These are phyloP conservation scores for Inga oerstediana DNA, from an alignment of 306 rosid genomes.

Conservation along the genomic window DNA sequence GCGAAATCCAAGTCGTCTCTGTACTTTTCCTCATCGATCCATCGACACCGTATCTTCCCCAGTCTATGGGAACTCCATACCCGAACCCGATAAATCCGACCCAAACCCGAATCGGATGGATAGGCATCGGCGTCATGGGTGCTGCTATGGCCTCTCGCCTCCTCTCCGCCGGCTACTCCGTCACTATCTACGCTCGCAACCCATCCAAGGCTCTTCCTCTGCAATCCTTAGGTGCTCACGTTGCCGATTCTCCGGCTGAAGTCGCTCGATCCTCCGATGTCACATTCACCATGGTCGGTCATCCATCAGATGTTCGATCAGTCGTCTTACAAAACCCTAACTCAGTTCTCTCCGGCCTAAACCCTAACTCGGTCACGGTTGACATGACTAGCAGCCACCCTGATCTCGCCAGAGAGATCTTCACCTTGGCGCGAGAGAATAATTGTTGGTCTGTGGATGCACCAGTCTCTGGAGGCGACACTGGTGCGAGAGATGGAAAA, in stretches of 20 bases:
- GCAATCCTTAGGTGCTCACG: constrained; percentile 59
- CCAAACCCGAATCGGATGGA: constrained; percentile 73
- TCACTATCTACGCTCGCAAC: constrained; percentile 80
- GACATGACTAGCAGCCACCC: constrained; percentile 86
- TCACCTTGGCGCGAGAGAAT: constrained; percentile 40
- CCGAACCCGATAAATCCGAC: constrained; percentile 55
- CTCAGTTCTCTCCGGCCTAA: constrained; percentile 51
- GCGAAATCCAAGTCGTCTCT: no score
- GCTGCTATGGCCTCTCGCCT: constrained; percentile 85
- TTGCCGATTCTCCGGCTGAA: constrained; percentile 49
- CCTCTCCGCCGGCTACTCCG: constrained; percentile 66
- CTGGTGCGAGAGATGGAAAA: constrained; percentile 82
- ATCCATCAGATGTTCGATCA: constrained; percentile 76
- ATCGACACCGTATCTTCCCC: neutral
- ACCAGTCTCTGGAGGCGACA: constrained; percentile 83
- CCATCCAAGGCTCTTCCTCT: constrained; percentile 60
- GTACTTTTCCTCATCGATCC: neutral
- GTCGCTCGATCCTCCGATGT: constrained; percentile 55
- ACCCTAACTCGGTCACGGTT: constrained; percentile 54
- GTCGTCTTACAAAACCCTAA: constrained; percentile 33
- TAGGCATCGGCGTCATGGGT: constrained; percentile 88
- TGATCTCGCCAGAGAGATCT: constrained; percentile 63
- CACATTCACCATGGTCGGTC: constrained; percentile 74
- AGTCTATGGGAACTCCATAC: constrained; percentile 48
- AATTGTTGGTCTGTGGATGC: constrained; percentile 77